phyloP scores from a whole-genome alignment of 2,329 filamentous ascomycete species.

The Fonsecaea nubica region DNA sequence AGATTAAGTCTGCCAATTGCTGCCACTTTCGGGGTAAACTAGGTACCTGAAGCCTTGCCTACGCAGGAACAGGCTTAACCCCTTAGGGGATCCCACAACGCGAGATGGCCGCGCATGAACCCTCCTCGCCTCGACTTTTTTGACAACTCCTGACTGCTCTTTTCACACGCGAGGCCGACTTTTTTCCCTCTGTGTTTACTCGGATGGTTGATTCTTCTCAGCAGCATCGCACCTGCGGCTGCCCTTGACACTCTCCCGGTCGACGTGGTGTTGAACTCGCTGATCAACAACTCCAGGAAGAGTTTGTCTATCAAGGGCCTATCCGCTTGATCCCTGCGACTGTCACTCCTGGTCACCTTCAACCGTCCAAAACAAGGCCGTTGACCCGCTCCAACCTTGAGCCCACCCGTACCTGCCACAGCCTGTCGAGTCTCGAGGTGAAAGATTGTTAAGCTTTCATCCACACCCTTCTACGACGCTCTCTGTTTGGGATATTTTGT shows the following conservation, averaged over 20 bases:
- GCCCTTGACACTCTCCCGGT: not conserved
- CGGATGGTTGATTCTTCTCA: not conserved
- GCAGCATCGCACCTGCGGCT: not conserved
- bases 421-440: not conserved
- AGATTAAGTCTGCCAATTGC: conserved; percentile 25
- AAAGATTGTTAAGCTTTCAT: conserved; percentile 5
- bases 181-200: conserved; percentile 7
- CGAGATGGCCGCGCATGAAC: conserved; percentile 23
- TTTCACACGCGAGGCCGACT: conserved; percentile 5
- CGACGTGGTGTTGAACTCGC: not conserved
- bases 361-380: not conserved
- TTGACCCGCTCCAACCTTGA: not conserved
- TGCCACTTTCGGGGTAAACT: conserved; percentile 8
- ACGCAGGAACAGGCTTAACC: conserved; percentile 3
- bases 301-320: not conserved
- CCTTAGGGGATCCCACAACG: conserved; percentile 17
- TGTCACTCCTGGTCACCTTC: conserved; percentile 9
- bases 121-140: conserved; percentile 16
- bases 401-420: conserved; percentile 1
- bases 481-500: not conserved
- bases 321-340: not conserved
- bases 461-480: not conserved
- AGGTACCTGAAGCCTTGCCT: conserved; percentile 8
- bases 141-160: conserved; percentile 21
- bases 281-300: not conserved